Evolutionary conservation across 164 flowering plant species (phyloP).

Genomic region (Hamamelis virginiana): DNA sequence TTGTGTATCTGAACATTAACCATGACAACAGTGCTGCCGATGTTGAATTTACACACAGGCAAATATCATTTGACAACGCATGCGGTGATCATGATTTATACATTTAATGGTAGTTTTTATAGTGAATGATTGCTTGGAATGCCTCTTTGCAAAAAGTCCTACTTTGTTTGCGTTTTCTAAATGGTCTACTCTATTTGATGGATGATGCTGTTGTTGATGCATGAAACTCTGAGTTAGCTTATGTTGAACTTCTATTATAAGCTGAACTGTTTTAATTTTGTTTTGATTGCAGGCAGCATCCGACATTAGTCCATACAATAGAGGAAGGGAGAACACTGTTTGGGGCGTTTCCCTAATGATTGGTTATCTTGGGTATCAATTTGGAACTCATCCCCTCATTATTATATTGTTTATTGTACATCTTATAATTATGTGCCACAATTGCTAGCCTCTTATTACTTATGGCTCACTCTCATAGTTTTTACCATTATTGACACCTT

Average conservation of each 20-base stretch:
- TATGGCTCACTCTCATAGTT: not conserved
- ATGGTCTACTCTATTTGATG: not conserved
- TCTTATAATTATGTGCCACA: not conserved
- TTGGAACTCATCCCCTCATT: conserved; percentile 8
- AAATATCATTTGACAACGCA: not conserved
- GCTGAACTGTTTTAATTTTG: conserved; percentile 7
- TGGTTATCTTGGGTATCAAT: conserved; percentile 89
- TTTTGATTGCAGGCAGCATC: conserved; percentile 52
- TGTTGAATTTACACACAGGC: not conserved
- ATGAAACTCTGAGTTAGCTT: not conserved
- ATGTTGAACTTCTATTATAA: not conserved
- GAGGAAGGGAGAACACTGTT: conserved; percentile 84
- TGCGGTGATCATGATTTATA: too few species aligned
- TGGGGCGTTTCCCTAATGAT: conserved; percentile 94
- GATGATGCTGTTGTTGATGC: not conserved
- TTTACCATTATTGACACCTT: not conserved
- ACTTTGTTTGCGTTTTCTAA: not conserved
- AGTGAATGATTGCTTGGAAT: not conserved
- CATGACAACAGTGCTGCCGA: too few species aligned
- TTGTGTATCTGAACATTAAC: too few species aligned
- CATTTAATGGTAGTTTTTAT: too few species aligned
- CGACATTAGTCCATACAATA: conserved; percentile 71
- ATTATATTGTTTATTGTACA: not conserved
- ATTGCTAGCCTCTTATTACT: not conserved
- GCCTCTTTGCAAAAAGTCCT: not conserved